Evolutionary conservation across 2,329 filamentous ascomycete genomes (phyloP), one percentile per base, ranked within the genome.

Genomic region (Thermothelomyces thermophilus): DNA sequence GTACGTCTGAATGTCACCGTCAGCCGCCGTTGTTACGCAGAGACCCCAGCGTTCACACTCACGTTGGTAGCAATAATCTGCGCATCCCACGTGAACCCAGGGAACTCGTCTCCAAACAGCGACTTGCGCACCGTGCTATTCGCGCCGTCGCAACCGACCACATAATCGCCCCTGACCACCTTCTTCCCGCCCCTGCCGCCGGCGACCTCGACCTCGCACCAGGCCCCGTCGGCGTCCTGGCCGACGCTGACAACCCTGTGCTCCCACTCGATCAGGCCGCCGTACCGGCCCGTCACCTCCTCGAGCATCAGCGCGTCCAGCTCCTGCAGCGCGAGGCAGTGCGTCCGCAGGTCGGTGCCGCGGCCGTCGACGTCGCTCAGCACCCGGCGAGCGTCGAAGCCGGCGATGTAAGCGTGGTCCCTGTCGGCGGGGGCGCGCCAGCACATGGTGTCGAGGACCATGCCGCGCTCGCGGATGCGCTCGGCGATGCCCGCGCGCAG

Each of bases 21-120:
- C 7, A 58, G 51, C 13, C 19, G 3, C 26, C 11, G 19, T 8
- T 44, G 30, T 11, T 20, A 9, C 16, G 5, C 34, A 16, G 3
- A 3, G n/a, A 22, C 16, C 16, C 19, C 11, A 5, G 4, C 11
- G 14, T 3, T 7, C 3, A n/a, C 16, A 59, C 71, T 61, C 58
- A 78, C 77, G 66, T 84, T 83, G 5, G 79, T 82, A 39, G 80
- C 79, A 14, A 83, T 72, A 50, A 84, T 80, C 60, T 81, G 77
- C 51, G 71, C 70, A 46, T 80, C 72, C 70, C 79, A 76, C 0
- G 80, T 84, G 56, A 76, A 76, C 0, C 79, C 80, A 0, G 78
- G 79, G 53, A 76, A 83, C 26, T 75, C 71, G n/a, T 70, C 64
- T 3, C 76, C 76, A 60, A 80, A 80, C 5, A 80, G 56, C 1